Base-by-base conservation (phyloP, 768 basidiomycete genomes). In the Boletales sp. region DNA sequence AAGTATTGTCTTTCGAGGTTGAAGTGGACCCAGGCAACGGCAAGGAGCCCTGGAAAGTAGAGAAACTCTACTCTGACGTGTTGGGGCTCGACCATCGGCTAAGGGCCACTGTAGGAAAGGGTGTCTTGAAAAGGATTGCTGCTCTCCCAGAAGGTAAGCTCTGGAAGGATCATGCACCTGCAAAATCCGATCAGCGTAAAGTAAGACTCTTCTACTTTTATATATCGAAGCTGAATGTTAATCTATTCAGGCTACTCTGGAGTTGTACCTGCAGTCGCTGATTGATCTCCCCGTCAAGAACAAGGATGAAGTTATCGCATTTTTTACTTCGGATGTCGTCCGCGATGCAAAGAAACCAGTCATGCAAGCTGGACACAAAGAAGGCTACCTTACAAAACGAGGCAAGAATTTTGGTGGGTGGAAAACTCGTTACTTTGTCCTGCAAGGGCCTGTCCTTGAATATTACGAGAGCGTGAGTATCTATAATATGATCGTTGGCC, bases 361-460 rank as follows among this genome's bases (percentile, higher is more conserved):
- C 17, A 81, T 81, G 73, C 86, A 88, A 62, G 77, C 77, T 2
- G 89, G 89, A 24, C 84, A 94, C 72, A 97, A 95, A 69, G 91
- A 95, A 68, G 95, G 94, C 14, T 95, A 95, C 66, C 73, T 97
- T 32, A 97, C 95, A 17, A 97, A 97, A 72, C 80, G 93, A 50
- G 94, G 94, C 18, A 93, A 97, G 74, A 97, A 92, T 62, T 97
- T 98, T 70, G 97, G 97, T 40, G 94, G 95, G 2, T 94, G 92
- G 95, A 94, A 95, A 65, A 92, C 92, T 21, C 79, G 97, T 38
- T 99, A 85, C 69, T 98, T 98, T 61, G 92, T 97, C 8, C 75
- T 97, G 21, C 87, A 91, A 67, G 93, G 94, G 0, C 86, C 91
- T 4, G 80, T 87, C 2, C 76, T 98, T 44, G 91, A 95, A 62